Evolutionary conservation across 805 yeast species (phyloP).

Genomic region (Pichia insulana): DNA sequence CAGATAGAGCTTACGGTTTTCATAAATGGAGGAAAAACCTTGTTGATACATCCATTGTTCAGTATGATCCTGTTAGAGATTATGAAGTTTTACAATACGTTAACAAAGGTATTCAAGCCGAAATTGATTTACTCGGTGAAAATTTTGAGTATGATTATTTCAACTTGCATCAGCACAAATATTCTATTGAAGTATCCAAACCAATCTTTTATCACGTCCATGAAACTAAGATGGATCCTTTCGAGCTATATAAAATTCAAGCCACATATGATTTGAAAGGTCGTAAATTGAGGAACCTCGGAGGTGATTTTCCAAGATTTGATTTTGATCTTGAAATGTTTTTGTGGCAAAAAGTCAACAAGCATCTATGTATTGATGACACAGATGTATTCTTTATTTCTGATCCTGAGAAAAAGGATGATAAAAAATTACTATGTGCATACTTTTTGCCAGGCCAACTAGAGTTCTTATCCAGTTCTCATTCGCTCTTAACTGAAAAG

Average conservation of each 20-base stretch:
- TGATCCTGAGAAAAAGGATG: background rate
- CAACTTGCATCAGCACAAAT: constrained; percentile 10
- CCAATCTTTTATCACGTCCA: constrained; percentile 32
- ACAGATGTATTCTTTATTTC: constrained; percentile 8
- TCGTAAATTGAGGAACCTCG: constrained; percentile 12
- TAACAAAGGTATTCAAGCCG: constrained; percentile 14
- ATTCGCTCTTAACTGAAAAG: too few species aligned
- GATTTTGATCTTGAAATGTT: constrained; percentile 15
- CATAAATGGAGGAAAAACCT: background rate
- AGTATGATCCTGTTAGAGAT: constrained; percentile 16
- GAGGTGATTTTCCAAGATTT: constrained; percentile 13
- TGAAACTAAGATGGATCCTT: constrained; percentile 40
- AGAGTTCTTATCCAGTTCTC: too few species aligned
- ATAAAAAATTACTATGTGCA: background rate
- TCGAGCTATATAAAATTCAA: constrained; percentile 19
- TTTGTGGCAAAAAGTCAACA: constrained; percentile 16
- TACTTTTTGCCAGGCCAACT: background rate
- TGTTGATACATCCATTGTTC: constrained; percentile 4
- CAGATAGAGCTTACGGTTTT: constrained; percentile 13
- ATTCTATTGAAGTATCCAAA: constrained; percentile 12
- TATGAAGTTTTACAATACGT: constrained; percentile 1
- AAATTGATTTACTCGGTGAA: constrained; percentile 9
- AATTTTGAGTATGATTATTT: constrained; percentile 11
- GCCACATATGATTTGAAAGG: constrained; percentile 7
- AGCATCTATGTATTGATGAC: constrained; percentile 12